A percentile compares a stretch with the other conserved stretches of the same genome.
Conservation (phyloP, 1,284 basidiomycete species). For the Ustilago cynodontis region DNA sequence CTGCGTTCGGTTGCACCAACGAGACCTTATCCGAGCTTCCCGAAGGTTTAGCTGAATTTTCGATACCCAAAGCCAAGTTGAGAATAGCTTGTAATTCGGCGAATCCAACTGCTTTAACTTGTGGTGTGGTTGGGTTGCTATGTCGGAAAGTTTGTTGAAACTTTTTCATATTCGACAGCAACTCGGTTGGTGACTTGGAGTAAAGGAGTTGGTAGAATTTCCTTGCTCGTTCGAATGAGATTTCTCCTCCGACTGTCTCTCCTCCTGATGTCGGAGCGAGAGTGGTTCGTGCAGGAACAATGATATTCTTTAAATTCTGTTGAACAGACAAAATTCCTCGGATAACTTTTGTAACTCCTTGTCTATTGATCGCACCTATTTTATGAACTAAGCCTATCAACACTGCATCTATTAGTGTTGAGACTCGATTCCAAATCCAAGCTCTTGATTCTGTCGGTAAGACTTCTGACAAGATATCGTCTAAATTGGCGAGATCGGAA, state of each 20-base stretch:
- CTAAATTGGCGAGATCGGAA: slow-evolving; percentile 80
- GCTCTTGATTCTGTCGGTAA: slow-evolving; percentile 71
- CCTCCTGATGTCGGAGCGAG: not conserved
- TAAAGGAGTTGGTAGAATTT: slow-evolving; percentile 78
- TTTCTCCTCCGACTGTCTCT: slow-evolving; percentile 68
- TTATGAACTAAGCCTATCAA: slow-evolving; percentile 81
- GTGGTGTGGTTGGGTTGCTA: not conserved
- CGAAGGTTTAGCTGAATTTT: slow-evolving; percentile 22
- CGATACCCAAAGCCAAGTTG: slow-evolving; percentile 61
- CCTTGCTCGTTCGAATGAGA: slow-evolving; percentile 81
- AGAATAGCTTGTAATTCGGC: slow-evolving; percentile 48
- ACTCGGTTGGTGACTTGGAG: slow-evolving; percentile 19
- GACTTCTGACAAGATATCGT: slow-evolving; percentile 74
- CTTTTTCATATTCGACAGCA: slow-evolving; percentile 21
- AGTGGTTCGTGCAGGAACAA: slow-evolving; percentile 61
- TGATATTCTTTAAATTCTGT: slow-evolving; percentile 81
- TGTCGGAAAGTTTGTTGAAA: slow-evolving; percentile 10
- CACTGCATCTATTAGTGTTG: slow-evolving; percentile 85
- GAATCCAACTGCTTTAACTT: slow-evolving; percentile 20
- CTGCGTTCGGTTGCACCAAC: slow-evolving; percentile 29
- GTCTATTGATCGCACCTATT: slow-evolving; percentile 79
- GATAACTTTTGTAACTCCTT: slow-evolving; percentile 88
- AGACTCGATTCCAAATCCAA: slow-evolving; percentile 88
- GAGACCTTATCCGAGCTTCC: slow-evolving; percentile 11
- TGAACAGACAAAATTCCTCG: slow-evolving; percentile 92